Conservation (phyloP, 2,329 filamentous ascomycete species). For the Chaetomiaceae sp. region DNA sequence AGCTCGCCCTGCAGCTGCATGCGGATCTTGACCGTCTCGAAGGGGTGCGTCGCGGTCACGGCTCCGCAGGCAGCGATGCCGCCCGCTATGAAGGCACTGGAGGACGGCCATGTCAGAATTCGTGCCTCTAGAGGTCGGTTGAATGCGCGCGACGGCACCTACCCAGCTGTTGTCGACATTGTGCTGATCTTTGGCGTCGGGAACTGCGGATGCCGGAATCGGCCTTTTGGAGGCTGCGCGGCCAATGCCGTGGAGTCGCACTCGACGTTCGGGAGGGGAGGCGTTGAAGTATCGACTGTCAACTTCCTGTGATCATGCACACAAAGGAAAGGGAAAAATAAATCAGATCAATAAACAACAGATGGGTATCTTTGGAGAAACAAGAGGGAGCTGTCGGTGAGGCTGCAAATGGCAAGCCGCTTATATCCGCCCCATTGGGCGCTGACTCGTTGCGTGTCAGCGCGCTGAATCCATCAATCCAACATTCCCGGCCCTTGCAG, state of each 20-base stretch:
- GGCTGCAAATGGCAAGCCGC: constrained; percentile 12
- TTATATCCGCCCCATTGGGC: constrained; percentile 14
- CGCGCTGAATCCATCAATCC: neutral
- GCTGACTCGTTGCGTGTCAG: constrained; percentile 13
- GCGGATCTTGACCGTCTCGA: constrained; percentile 98
- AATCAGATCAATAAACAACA: neutral
- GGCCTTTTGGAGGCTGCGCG: constrained; percentile 5
- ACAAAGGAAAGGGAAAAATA: neutral
- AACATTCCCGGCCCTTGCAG: constrained; percentile 3
- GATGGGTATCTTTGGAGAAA: neutral
- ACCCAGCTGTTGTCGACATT: constrained; percentile 52
- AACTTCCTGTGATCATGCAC: neutral
- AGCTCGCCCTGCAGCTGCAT: constrained; percentile 96
- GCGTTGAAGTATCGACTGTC: neutral
- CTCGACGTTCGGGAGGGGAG: constrained; percentile 7
- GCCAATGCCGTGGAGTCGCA: constrained; percentile 7
- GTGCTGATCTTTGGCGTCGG: neutral
- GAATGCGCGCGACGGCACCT: constrained; percentile 19
- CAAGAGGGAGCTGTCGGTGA: constrained; percentile 1
- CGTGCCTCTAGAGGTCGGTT: neutral
- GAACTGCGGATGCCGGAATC: constrained; percentile 1
- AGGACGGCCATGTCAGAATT: constrained; percentile 20
- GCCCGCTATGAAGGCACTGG: constrained; percentile 85
- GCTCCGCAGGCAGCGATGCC: constrained; percentile 96
- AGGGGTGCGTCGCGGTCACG: constrained; percentile 94